These are phyloP conservation scores for Moesziomyces sp. DNA, from an alignment of 1,284 basidiomycete genomes.

Conservation along the genomic window DNA sequence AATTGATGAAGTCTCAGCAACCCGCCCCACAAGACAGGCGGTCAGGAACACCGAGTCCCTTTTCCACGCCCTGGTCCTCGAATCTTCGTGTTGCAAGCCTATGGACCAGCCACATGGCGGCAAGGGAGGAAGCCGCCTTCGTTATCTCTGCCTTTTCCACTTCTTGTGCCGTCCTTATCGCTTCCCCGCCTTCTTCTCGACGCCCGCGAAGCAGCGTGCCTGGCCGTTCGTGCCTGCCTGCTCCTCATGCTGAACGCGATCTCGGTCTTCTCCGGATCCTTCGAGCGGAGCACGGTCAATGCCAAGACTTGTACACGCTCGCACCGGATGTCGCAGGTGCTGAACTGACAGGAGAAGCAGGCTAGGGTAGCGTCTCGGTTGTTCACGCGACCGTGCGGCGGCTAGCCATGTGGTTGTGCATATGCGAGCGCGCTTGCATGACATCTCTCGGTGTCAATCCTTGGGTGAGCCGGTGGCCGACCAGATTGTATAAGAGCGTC, in stretches of 20 bases:
- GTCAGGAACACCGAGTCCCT: not conserved
- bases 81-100: too few relatives aligned
- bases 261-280: not conserved
- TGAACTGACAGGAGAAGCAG: not conserved
- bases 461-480: too few relatives aligned
- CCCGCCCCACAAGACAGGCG: too few relatives aligned
- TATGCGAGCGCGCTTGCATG: not conserved
- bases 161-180: not conserved
- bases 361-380: not conserved
- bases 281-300: not conserved
- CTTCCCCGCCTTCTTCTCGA: not conserved
- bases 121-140: not conserved
- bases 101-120: not conserved
- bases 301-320: not conserved
- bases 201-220: not conserved
- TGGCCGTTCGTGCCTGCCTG: not conserved
- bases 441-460: not conserved
- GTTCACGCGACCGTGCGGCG: not conserved
- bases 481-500: not conserved
- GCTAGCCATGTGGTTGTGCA: not conserved
- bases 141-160: not conserved
- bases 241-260: not conserved
- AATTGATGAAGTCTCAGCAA: not conserved
- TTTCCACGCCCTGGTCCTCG: too few relatives aligned
- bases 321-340: not conserved